Evolutionary conservation across 2,329 filamentous ascomycete genomes (phyloP).

Genomic region (Keithomyces neogunnii): DNA sequence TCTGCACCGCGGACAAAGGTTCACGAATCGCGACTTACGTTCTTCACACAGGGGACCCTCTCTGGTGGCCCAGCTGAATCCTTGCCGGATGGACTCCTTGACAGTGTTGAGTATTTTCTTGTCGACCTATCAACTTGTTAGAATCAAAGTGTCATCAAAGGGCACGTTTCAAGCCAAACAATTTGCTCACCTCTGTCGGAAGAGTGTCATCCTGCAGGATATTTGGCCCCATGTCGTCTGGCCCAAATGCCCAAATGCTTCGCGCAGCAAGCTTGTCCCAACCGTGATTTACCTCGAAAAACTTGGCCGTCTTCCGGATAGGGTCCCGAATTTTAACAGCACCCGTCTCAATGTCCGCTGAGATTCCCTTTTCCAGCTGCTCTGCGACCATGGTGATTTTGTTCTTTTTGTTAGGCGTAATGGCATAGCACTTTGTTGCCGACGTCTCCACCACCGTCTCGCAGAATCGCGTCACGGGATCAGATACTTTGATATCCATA

Average conservation of each 20-base stretch:
- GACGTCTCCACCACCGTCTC: slow-evolving; percentile 97
- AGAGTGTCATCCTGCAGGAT: slow-evolving; percentile 95
- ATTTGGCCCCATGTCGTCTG: slow-evolving; percentile 89
- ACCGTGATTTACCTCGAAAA: slow-evolving; percentile 94
- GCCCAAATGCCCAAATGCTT: slow-evolving; percentile 98
- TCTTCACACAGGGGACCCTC: slow-evolving; percentile 98
- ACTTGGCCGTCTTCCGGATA: slow-evolving; percentile 86
- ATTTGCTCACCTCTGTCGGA: slow-evolving; percentile 61
- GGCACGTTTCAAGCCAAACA: not conserved
- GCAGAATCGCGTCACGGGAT: slow-evolving; percentile 94
- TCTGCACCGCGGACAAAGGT: not conserved
- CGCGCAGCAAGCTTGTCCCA: slow-evolving; percentile 92
- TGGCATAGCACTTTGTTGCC: slow-evolving; percentile 93
- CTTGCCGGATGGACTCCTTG: slow-evolving; percentile 87
- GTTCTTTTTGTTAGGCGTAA: slow-evolving; percentile 99
- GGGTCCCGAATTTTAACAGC: slow-evolving; percentile 89
- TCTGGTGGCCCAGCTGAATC: slow-evolving; percentile 91
- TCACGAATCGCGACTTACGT: slow-evolving; percentile 49
- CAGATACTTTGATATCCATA: slow-evolving; percentile 98
- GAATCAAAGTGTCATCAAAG: no score
- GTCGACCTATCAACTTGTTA: slow-evolving; percentile 53
- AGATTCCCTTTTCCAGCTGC: slow-evolving; percentile 88
- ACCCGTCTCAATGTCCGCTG: slow-evolving; percentile 86
- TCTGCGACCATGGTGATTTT: slow-evolving; percentile 98
- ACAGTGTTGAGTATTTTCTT: slow-evolving; percentile 82